Base-by-base conservation (phyloP, 2,329 filamentous ascomycete genomes). In the Paramyrothecium sp. region DNA sequence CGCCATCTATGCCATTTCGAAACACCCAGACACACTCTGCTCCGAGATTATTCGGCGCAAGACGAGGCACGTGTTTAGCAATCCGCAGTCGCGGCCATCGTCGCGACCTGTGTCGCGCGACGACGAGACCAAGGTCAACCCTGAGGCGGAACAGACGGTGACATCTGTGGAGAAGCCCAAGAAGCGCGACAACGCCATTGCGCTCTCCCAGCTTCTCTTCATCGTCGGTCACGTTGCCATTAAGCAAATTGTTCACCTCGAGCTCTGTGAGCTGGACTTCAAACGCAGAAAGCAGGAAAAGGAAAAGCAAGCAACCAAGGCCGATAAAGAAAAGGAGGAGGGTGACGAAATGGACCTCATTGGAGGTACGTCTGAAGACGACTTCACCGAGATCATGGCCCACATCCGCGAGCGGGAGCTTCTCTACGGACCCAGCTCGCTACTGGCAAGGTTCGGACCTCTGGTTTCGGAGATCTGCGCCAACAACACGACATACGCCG, bases 221-320 rank as follows among this genome's bases (percentile, higher is more conserved):
- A 89, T 97, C 38, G 94, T 98, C 30, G 95, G 95, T 0, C 95
- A 99, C 69, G 90, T 98, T 51, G 95, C 95, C 16, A 95, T 99
- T 70, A 99, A 99, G 77, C 96, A 99, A 71, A 99, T 99, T 65
- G 96, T 99, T 1, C 95, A 99, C 71, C 84, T 99, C 12, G 95
- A 99, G 67, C 82, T 98, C n/a, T 97, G 93, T 71, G 95, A 99
- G 70, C 86, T 95, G 53, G 95, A 99, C 73, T 99, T 99, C 75
- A 99, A 99, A 79, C 90, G 94, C 55, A 86, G 94, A 63, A 99
- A 99, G 79, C 89, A 91, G 46, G 91, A 95, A 59, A 91, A 92
- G 65, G 91, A 95, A 69, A 93, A 92, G 78, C 81, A 75, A 16
- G 68, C 76, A 2, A 63, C 76, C 56, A 80, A 81, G 63, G 73